Evolutionary conservation across 164 flowering plant genomes (phyloP).

Genomic region (Liriodendron chinense): DNA sequence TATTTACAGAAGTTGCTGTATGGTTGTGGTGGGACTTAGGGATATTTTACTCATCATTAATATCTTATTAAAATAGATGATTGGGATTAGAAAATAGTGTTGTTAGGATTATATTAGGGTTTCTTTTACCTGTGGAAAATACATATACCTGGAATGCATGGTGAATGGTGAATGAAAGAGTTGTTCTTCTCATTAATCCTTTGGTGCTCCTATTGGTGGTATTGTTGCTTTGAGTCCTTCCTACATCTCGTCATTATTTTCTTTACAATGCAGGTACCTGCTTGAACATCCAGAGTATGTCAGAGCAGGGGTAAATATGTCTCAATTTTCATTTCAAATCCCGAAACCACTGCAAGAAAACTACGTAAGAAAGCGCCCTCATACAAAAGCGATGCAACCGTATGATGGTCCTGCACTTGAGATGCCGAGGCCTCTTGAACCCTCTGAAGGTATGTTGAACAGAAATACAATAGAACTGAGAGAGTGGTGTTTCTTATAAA

Average conservation of each 20-base stretch:
- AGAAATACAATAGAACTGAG: not conserved
- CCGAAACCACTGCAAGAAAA: conserved; percentile 79
- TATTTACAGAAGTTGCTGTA: too few species aligned
- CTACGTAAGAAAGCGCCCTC: conserved; percentile 73
- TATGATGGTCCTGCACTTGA: conserved; percentile 16
- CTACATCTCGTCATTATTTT: not conserved
- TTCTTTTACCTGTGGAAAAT: too few species aligned
- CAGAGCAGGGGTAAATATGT: conserved; percentile 43
- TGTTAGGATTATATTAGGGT: too few species aligned
- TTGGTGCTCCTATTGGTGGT: not conserved
- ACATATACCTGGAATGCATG: too few species aligned
- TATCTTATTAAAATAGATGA: too few species aligned
- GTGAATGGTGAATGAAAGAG: too few species aligned
- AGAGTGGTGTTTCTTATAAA: too few species aligned
- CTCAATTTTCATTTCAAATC: conserved; percentile 80
- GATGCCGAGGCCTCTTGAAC: conserved; percentile 24
- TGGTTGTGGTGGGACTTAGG: too few species aligned
- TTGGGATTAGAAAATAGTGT: too few species aligned
- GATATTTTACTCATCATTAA: too few species aligned
- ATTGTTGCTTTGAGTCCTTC: not conserved
- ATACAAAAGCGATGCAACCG: conserved; percentile 12
- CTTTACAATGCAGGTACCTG: conserved; percentile 45
- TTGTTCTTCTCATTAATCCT: too few species aligned
- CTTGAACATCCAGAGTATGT: conserved; percentile 58
- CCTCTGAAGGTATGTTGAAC: conserved; percentile 35